Percentiles rank a stretch among this genome's conserved stretches.
Evolutionary conservation across 495 filamentous ascomycete genomes (phyloP).

Genomic region (Astrocystis sublimbata): DNA sequence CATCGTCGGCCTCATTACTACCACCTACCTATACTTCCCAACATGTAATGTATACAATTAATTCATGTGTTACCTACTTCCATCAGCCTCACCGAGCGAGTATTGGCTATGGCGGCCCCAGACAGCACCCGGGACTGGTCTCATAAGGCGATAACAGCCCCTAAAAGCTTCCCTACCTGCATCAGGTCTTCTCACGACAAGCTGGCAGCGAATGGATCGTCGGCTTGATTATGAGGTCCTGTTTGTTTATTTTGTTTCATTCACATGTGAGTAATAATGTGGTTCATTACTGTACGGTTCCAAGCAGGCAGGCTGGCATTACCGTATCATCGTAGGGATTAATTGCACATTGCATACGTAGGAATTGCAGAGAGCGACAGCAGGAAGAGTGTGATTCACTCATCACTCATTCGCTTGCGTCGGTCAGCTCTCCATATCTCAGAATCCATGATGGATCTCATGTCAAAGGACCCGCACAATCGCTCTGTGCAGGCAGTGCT

Average conservation of each 20-base stretch:
- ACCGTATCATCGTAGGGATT: neutral
- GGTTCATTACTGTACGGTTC: neutral
- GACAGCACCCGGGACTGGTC: neutral
- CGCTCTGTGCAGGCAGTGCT: neutral
- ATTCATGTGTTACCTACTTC: neutral
- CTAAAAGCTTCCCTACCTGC: too few relatives aligned
- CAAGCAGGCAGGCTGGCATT: neutral
- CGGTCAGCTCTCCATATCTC: slow-evolving; percentile 2
- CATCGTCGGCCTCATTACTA: too few relatives aligned
- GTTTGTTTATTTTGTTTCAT: neutral
- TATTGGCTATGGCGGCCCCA: too few relatives aligned
- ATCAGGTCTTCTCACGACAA: neutral
- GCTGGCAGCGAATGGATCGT: neutral
- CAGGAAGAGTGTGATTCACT: neutral
- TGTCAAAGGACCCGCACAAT: neutral
- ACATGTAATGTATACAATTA: too few relatives aligned
- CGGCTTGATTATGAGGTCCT: neutral
- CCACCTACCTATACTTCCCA: too few relatives aligned
- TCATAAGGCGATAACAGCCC: neutral
- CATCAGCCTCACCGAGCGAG: slow-evolving; percentile 4
- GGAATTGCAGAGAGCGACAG: neutral
- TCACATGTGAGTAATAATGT: neutral
- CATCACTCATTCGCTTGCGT: too few relatives aligned
- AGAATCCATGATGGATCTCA: too few relatives aligned
- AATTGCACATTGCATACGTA: too few relatives aligned